Base-by-base conservation (phyloP, 2,329 filamentous ascomycete species). In the Dendrostoma leiphaemia region DNA sequence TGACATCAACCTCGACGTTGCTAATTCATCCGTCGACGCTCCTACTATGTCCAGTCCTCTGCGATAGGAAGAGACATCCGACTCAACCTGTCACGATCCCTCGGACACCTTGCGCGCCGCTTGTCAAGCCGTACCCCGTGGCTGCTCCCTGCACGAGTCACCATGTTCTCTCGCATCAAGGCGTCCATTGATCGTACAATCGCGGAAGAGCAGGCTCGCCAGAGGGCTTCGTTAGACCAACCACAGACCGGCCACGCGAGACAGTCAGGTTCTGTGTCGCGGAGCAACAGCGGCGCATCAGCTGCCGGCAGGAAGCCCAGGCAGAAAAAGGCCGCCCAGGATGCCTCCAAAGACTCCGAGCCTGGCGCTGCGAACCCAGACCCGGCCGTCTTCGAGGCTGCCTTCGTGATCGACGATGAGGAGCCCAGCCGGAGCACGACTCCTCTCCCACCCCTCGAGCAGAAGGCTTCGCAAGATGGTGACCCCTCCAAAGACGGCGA, bases 131-230 rank as follows among this genome's bases (percentile, higher is more conserved):
- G n/a, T n/a, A n/a, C n/a, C n/a, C n/a, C n/a, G n/a, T 45, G 26
- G n/a, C 43, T 32, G 7, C 10, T 5, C 15, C 1, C 12, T 21
- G 4, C 9, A 32, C 19, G 17, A 10, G 29, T 21, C 48, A 24
- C 37, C 35, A 57, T 50, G 26, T 53, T 53, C 48, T 67, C 94
- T 89, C 84, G 89, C 77, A 78, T 96, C 63, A 89, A 90, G 74
- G 89, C 88, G 65, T 89, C 88, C 56, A 91, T 96, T 69, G 90
- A 96, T 69, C 85, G 86, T 64, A 88, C 88, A 65, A 94, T 97
- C 65, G 89, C 91, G 65, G 91, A 96, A 74, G 92, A 97, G 74
- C 90, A 96, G 72, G 89, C 90, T 54, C 88, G 90, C 55, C 88
- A 91, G 67, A 82, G 82, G 65, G 71, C 76, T 48, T 63, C 77